These are phyloP conservation scores for Thermochaetoides thermophila DNA, from an alignment of 495 filamentous ascomycete species.

Conservation along the genomic window DNA sequence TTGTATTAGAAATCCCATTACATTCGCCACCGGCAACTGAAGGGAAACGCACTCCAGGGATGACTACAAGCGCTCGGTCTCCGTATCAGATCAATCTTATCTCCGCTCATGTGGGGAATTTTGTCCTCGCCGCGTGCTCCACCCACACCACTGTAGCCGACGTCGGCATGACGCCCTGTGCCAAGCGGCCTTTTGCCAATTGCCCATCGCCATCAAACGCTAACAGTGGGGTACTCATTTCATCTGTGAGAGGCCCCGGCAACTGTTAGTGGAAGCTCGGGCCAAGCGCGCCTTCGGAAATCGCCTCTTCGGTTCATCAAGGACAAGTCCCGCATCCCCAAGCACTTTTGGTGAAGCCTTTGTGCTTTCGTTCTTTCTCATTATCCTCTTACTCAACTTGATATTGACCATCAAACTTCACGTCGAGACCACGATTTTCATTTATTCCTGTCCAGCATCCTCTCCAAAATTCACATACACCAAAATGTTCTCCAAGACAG, in stretches of 20 bases:
- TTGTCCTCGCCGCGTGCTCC: no score
- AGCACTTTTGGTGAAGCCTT: conserved; percentile 8
- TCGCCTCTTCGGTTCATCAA: conserved; percentile 20
- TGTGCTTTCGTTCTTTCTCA: not conserved
- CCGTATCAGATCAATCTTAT: conserved; percentile 26
- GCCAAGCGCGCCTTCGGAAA: conserved; percentile 7
- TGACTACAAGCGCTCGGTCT: conserved; percentile 8
- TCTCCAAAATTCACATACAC: conserved; percentile 1
- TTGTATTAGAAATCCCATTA: not conserved
- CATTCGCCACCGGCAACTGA: not conserved
- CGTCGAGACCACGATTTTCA: not conserved
- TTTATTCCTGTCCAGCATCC: not conserved
- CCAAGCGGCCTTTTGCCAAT: not conserved
- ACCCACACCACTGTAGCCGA: conserved; percentile 11
- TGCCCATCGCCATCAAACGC: not conserved
- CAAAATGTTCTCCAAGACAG: conserved; percentile 23
- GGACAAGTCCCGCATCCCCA: conserved; percentile 20
- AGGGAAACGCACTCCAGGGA: not conserved
- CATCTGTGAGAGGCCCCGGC: not conserved
- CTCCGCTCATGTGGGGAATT: conserved; percentile 13
- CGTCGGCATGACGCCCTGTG: conserved; percentile 16
- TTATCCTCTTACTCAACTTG: conserved; percentile 2
- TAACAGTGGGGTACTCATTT: conserved; percentile 2
- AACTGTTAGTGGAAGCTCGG: conserved; percentile 14
- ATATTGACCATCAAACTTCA: conserved; percentile 2